Percentiles rank a stretch among this genome's conserved stretches.
These are phyloP conservation scores for Conticribra guillardii DNA, from an alignment of 108 stramenopile genomes.

Conservation along the genomic window DNA sequence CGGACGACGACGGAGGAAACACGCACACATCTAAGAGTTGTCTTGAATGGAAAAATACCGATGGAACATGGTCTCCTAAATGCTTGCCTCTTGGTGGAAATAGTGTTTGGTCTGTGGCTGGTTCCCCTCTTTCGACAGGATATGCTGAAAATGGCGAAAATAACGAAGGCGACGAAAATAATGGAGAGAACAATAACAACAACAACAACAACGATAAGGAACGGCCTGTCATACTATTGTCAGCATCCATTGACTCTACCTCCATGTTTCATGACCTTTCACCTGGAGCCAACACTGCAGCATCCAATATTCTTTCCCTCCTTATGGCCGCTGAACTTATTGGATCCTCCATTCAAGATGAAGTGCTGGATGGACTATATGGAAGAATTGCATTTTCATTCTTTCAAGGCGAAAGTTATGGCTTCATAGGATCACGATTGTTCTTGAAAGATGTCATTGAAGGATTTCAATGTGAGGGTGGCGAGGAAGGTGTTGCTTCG, in stretches of 20 bases:
- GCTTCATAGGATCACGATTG: slow-evolving; percentile 73
- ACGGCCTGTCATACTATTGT: slow-evolving; percentile 60
- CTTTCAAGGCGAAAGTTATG: slow-evolving; percentile 84
- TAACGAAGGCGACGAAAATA: too few relatives aligned
- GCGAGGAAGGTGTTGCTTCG: slow-evolving; percentile 56
- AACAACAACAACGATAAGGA: slow-evolving; percentile 18
- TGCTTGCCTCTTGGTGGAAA: slow-evolving; percentile 86
- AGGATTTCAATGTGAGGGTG: slow-evolving; percentile 61
- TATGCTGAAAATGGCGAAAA: slow-evolving; percentile 3
- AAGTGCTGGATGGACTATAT: slow-evolving; percentile 58
- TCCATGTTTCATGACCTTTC: slow-evolving; percentile 82
- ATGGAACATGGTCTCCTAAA: slow-evolving; percentile 74
- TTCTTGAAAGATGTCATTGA: slow-evolving; percentile 75
- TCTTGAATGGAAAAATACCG: slow-evolving; percentile 74
- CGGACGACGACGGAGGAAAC: slow-evolving; percentile 51
- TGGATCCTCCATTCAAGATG: slow-evolving; percentile 61
- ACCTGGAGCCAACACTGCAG: slow-evolving; percentile 81
- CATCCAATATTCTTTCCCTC: slow-evolving; percentile 75
- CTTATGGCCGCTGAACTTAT: slow-evolving; percentile 80
- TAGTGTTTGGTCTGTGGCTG: slow-evolving; percentile 78
- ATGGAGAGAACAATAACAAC: slow-evolving; percentile 20
- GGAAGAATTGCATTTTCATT: slow-evolving; percentile 80
- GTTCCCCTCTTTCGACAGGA: slow-evolving; percentile 52
- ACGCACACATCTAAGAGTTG: slow-evolving; percentile 52
- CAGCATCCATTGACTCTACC: slow-evolving; percentile 76